Base-by-base conservation (phyloP, 768 basidiomycete genomes). In the Cystobasidium tubakii region DNA sequence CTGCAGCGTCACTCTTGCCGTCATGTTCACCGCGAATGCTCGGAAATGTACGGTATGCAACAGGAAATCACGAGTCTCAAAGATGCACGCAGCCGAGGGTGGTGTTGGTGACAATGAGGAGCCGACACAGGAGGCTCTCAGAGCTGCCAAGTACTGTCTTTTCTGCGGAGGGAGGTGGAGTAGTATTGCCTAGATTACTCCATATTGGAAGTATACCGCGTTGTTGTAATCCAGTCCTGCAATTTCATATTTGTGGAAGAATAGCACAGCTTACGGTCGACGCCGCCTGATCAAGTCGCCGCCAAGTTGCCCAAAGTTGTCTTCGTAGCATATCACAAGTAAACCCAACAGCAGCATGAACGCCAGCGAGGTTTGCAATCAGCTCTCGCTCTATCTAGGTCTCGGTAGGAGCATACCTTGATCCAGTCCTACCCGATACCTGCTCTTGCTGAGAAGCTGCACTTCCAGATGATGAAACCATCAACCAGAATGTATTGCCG, bases 141-240 rank as follows among this genome's bases (percentile, higher is more conserved):
- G n/a, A 7, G 31, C 33, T 27, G 69, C 69, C 7, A 55, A 60
- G 21, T 46, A 33, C 21, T 71, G 69, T 36, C 34, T 71, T 10
- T 71, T 71, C 69, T 71, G 69, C 25, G 69, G 69, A 21, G 69
- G 69, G 21, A 29, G 69, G 39, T 71, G 69, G 69, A 57, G 50
- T 27, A 42, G 21, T 36, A 53, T 31, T 36, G 33, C 10, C 1
- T 71, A 60, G 44, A 19, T 53, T 9, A n/a, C 6, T 3, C 19
- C 7, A 31, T 15, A 39, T 12, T 43, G 27, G 27, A 15, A 53
- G 29, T 53, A 9, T 31, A 7, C 39, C 31, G 4, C 25, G n/a
- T 29, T 27, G 27, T 27, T 63, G 62, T 63, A 9, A 29, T n/a
- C n/a, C n/a, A n/a, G n/a, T n/a, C n/a, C n/a, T n/a, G n/a, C n/a